Base-by-base conservation (phyloP, 2,329 filamentous ascomycete species). In the Sclerotinia trifoliorum region DNA sequence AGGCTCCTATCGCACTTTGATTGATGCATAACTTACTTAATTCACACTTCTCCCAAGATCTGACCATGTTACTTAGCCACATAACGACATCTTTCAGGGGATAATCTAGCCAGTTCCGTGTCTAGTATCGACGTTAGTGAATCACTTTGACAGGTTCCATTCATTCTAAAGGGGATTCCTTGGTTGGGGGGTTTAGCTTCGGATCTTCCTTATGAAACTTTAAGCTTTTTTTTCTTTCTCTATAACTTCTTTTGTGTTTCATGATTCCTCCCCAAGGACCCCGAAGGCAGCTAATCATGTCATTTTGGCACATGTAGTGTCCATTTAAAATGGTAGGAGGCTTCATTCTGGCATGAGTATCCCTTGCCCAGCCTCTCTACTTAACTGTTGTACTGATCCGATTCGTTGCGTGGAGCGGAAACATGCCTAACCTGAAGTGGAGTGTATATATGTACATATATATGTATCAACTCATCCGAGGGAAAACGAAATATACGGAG, bases 331-430 rank as follows among this genome's bases (percentile, higher is more conserved):
- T 24, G 2, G 1, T 15, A n/a, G 21, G 24, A 39, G 24, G n/a
- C 32, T 57, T 42, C 32, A 42, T 32, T 42, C 11, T 56, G 24
- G 13, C 5, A 51, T 39, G 19, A n/a, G 29, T n/a, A 48, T 61
- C 57, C 57, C 57, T 61, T 10, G n/a, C 48, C 60, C 60, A 51
- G 19, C 60, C 60, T 62, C 60, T 51, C 60, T 26, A 35, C 49
- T 62, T 62, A 35, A 62, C 51, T 51, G 6, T 39, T 19, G n/a
- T 29, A 11, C 10, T 7, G 2, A 35, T 35, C 21, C 58, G 58
- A 49, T 35, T 62, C 13, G 58, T 49, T 49, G 44, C 8, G 21
- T 21, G 29, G 29, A 51, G 46, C 58, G 58, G 58, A 44, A 61
- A 49, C 19, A 32, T n/a, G 58, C 44, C 8, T 35, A 56, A 11